phyloP scores from a whole-genome alignment of 1,139 yeast genomes.

The Suhomyces atakaporum region DNA sequence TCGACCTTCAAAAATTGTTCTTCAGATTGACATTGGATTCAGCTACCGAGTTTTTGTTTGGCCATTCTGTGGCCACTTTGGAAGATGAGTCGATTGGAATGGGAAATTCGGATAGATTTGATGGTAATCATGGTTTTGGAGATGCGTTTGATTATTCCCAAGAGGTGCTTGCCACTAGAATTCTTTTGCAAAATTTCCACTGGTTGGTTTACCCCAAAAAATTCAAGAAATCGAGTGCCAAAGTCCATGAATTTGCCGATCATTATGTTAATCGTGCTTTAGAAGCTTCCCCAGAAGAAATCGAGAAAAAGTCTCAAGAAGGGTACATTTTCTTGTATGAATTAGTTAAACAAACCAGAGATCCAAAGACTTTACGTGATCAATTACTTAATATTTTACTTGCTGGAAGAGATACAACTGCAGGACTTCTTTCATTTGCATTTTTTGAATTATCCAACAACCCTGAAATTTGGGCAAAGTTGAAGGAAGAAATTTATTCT shows the following conservation, averaged over 20 bases:
- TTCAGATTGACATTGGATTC: slow-evolving; percentile 43
- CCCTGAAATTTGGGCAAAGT: slow-evolving; percentile 37
- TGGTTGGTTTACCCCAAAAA: slow-evolving; percentile 30
- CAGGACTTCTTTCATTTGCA: slow-evolving; percentile 46
- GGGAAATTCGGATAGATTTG: slow-evolving; percentile 21
- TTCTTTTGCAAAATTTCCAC: slow-evolving; percentile 31
- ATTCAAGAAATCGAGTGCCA: slow-evolving; percentile 27
- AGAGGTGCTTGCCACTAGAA: slow-evolving; percentile 30
- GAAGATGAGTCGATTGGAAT: slow-evolving; percentile 30
- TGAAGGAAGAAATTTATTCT: slow-evolving; percentile 33
- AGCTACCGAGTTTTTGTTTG: slow-evolving; percentile 45
- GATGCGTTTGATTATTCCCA: slow-evolving; percentile 37
- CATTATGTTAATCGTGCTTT: slow-evolving; percentile 34
- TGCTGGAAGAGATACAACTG: slow-evolving; percentile 53
- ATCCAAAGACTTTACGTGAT: slow-evolving; percentile 44
- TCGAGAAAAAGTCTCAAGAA: slow-evolving; percentile 37
- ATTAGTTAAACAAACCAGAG: slow-evolving; percentile 46
- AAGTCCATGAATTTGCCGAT: slow-evolving; percentile 31
- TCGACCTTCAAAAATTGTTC: slow-evolving; percentile 43
- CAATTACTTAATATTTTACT: slow-evolving; percentile 47
- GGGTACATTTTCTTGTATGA: slow-evolving; percentile 48
- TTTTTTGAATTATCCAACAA: slow-evolving; percentile 44
- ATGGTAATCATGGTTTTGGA: slow-evolving; percentile 30
- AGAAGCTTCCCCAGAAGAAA: slow-evolving; percentile 30
- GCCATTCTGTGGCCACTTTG: slow-evolving; percentile 35